These are phyloP conservation scores for Thielaviopsis cerberus DNA, from an alignment of 2,329 filamentous ascomycete genomes.

Conservation along the genomic window DNA sequence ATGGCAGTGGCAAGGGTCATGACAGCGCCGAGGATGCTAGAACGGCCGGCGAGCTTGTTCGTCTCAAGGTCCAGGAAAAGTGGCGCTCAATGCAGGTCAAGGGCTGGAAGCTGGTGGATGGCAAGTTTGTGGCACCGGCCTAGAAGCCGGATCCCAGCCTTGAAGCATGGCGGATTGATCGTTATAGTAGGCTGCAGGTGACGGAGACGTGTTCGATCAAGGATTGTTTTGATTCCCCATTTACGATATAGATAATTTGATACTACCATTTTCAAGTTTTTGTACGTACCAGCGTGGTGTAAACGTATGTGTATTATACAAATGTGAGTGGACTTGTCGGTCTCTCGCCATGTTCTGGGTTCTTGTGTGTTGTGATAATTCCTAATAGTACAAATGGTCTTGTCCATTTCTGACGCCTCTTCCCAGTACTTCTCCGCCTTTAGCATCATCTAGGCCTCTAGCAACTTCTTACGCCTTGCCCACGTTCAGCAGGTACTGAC, in stretches of 20 bases:
- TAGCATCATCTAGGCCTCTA: neutral
- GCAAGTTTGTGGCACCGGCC: slow-evolving; percentile 24
- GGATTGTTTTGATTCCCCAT: neutral
- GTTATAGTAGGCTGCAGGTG: neutral
- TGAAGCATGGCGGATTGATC: neutral
- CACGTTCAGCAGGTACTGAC: slow-evolving; percentile 36
- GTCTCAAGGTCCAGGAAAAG: slow-evolving; percentile 47
- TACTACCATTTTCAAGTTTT: neutral
- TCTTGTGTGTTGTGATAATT: slow-evolving; percentile 2
- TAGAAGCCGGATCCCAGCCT: slow-evolving; percentile 7
- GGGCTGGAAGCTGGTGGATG: slow-evolving; percentile 47
- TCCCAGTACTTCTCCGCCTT: neutral
- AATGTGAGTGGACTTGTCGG: slow-evolving; percentile 8
- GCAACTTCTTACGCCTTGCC: slow-evolving; percentile 20
- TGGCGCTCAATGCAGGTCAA: slow-evolving; percentile 48
- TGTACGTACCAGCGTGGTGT: neutral
- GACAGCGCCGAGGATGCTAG: slow-evolving; percentile 84
- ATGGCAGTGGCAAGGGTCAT: slow-evolving; percentile 34
- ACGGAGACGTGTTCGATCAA: neutral
- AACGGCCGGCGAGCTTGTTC: slow-evolving; percentile 71
- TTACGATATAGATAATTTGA: neutral
- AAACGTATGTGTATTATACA: slow-evolving; percentile 11
- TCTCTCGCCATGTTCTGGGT: slow-evolving; percentile 11
- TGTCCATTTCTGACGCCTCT: neutral
- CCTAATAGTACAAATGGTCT: slow-evolving; percentile 9